Base-by-base conservation (phyloP, 768 basidiomycete genomes). In the Leccinum longicurvipes region DNA sequence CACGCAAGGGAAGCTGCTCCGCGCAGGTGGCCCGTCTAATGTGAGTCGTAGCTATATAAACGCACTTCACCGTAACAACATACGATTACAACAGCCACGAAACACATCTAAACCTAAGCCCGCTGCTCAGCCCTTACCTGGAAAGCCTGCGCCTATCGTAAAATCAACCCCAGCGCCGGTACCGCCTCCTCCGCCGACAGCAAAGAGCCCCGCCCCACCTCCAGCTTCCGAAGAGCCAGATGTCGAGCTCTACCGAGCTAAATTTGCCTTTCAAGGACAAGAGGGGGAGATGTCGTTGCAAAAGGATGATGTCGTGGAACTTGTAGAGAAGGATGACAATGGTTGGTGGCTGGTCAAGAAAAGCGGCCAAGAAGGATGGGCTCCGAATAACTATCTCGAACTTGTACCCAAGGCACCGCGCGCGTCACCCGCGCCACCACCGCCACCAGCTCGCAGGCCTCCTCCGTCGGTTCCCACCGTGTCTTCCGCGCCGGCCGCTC, bases 331-430 rank as follows among this genome's bases (percentile, higher is more conserved):
- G 69, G 86, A 88, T 67, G 85, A 94, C 57, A 96, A 96, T 63
- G 97, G 96, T 3, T 99, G 97, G 97, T 98, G 97, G 96, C 79
- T 97, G 29, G 88, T 98, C 54, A 91, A 87, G 79, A 93, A 89
- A 72, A 81, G 79, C 51, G 82, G 81, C 3, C 73, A 76, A 17
- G 93, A 98, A 68, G 97, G 93, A 14, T 99, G 95, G 94, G 93
- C 95, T 19, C 97, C 97, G 2, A 86, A 87, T 61, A 94, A 93
- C 70, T 97, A 94, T 66, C 84, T 96, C 7, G 94, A 97, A 68
- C 79, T 88, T 31, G 82, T 87, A 5, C 85, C 86, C 17, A 82
- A 82, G 21, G 84, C 81, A 60, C 79, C 84, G 3, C 83, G 82
- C 42, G 79, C 86, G 2, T 75, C 84, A 0, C 78, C 86, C 23